phyloP scores from a whole-genome alignment of 2,329 filamentous ascomycete genomes.

The Fusarium sacchari region DNA sequence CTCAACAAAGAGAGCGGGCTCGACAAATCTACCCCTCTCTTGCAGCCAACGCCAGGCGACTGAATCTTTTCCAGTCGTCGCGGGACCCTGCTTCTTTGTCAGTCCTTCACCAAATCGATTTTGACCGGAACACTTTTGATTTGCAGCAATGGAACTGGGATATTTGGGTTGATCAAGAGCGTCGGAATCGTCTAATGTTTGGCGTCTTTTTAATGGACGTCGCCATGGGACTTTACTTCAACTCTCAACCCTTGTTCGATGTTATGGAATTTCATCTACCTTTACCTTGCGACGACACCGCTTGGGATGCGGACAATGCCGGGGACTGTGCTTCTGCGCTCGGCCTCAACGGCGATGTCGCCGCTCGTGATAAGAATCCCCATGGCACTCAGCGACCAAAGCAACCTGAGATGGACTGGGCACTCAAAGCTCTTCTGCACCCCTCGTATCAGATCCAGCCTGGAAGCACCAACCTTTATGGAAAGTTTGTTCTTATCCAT shows the following conservation, averaged over 20 bases:
- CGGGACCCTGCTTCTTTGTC: constrained; percentile 63
- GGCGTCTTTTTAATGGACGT: constrained; percentile 72
- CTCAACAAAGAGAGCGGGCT: constrained; percentile 71
- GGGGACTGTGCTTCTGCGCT: constrained; percentile 72
- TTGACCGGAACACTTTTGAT: constrained; percentile 58
- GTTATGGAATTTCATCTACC: constrained; percentile 71
- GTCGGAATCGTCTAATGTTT: constrained; percentile 71
- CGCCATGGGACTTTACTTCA: constrained; percentile 77
- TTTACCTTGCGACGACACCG: constrained; percentile 77
- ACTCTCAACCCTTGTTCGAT: constrained; percentile 71
- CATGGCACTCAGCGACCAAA: constrained; percentile 71
- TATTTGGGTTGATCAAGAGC: constrained; percentile 77
- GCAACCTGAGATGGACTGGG: constrained; percentile 71
- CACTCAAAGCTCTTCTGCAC: constrained; percentile 70
- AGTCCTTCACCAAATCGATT: constrained; percentile 67
- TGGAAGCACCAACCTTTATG: constrained; percentile 75
- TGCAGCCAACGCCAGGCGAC: constrained; percentile 65
- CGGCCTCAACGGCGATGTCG: constrained; percentile 67
- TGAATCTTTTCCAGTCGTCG: constrained; percentile 65
- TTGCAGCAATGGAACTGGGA: constrained; percentile 70
- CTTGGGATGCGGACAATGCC: constrained; percentile 73
- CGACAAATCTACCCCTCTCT: constrained; percentile 67
- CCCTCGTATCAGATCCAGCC: constrained; percentile 68
- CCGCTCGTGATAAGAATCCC: constrained; percentile 65
- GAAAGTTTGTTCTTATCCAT: constrained; percentile 79